Percentiles rank a stretch among this genome's conserved stretches.
Conservation (phyloP, 768 basidiomycete species). For the Pleurotus djamor region DNA sequence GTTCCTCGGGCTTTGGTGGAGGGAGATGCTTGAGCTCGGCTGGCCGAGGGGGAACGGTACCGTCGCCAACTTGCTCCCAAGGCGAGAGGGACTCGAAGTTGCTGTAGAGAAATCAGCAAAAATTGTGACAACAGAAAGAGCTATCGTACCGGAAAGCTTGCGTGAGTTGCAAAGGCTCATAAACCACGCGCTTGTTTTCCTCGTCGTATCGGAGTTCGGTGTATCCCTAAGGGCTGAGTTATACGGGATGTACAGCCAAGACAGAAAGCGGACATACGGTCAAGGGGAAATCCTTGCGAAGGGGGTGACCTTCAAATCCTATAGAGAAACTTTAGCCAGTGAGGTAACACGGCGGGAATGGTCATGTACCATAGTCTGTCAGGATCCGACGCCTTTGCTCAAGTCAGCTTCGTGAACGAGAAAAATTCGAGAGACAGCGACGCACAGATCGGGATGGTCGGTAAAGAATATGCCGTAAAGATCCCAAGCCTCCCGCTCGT, state of each 20-base stretch:
- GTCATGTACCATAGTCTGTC: constrained; percentile 99
- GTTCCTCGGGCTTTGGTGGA: constrained; percentile 71
- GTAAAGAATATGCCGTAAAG: constrained; percentile 96
- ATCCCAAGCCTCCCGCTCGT: constrained; percentile 98
- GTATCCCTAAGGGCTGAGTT: constrained; percentile 69
- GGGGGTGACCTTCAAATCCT: constrained; percentile 97
- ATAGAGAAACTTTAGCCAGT: constrained; percentile 10
- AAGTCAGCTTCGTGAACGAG: constrained; percentile 11
- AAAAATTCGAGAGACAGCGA: constrained; percentile 17
- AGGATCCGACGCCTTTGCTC: constrained; percentile 83
- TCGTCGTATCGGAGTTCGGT: constrained; percentile 98
- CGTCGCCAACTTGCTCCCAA: constrained; percentile 92
- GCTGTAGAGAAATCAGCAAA: constrained; percentile 33
- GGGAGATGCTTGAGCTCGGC: constrained; percentile 76
- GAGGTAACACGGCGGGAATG: no score
- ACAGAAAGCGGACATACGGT: constrained; percentile 54
- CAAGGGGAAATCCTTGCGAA: constrained; percentile 97
- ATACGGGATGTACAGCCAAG: not conserved
- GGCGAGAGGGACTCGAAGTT: constrained; percentile 93
- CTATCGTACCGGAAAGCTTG: constrained; percentile 89
- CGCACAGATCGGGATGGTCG: constrained; percentile 93
- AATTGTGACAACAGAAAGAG: not conserved
- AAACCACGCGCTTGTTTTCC: constrained; percentile 94
- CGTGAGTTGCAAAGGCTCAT: constrained; percentile 95
- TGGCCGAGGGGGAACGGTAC: constrained; percentile 49